These are phyloP conservation scores for Ulota crispa DNA, from an alignment of 225 moss, liverwort and hornwort genomes.

Conservation along the genomic window DNA sequence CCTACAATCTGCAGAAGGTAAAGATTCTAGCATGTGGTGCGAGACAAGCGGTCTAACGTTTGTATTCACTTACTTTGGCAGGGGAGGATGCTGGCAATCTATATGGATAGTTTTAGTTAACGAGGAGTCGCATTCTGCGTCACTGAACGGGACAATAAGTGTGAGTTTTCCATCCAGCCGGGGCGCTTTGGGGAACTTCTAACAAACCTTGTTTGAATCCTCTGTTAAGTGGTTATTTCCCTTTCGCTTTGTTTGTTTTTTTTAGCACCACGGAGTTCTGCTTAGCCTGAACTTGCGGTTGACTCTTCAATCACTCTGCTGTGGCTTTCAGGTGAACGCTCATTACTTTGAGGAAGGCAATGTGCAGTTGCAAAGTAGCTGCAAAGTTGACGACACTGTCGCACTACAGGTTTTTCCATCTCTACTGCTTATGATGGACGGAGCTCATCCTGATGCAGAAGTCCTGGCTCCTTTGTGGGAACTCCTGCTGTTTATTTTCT, in stretches of 20 bases:
- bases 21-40: not conserved
- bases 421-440: not conserved
- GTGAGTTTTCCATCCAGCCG: not conserved
- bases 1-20: not conserved
- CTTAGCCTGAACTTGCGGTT: not conserved
- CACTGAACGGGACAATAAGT: constrained; percentile 17
- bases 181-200: not conserved
- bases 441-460: not conserved
- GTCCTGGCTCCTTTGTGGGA: not conserved
- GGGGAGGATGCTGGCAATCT: constrained; percentile 93
- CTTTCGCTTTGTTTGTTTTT: not conserved
- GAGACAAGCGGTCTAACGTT: not conserved
- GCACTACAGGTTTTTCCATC: constrained; percentile 59
- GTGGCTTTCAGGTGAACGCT: constrained; percentile 71
- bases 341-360: constrained; percentile 99
- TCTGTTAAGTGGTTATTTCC: not conserved
- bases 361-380: constrained; percentile 84
- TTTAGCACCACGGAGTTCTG: not conserved
- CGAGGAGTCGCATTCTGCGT: constrained; percentile 32
- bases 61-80: constrained; percentile 15
- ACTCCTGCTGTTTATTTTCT: not conserved
- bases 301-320: constrained; percentile 1
- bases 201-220: not conserved
- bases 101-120: constrained; percentile 66
- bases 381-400: constrained; percentile 71